phyloP scores from a whole-genome alignment of 176 grass and related monocot species.

The Cenchrus americanus region DNA sequence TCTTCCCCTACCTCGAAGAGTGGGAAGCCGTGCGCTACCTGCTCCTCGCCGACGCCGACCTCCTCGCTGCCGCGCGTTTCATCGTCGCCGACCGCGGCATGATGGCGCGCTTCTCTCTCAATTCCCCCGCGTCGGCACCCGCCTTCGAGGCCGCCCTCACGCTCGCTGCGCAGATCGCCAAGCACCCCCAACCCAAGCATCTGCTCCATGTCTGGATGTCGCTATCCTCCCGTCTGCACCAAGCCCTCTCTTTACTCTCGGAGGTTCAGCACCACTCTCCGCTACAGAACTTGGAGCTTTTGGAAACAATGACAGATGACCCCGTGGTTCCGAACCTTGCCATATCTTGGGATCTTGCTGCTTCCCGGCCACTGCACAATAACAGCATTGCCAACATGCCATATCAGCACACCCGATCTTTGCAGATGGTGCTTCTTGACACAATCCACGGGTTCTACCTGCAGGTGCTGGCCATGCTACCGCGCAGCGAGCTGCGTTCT shows the following conservation, averaged over 20 bases:
- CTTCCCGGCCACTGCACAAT: not conserved
- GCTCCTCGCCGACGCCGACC: slow-evolving; percentile 35
- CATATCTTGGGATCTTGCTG: slow-evolving; percentile 17
- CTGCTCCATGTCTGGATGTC: slow-evolving; percentile 8
- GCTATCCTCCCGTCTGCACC: not conserved
- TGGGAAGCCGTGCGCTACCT: slow-evolving; percentile 43
- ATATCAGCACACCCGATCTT: not conserved
- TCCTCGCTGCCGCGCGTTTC: slow-evolving; percentile 17
- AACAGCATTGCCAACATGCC: not conserved
- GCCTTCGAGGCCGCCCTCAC: slow-evolving; percentile 8
- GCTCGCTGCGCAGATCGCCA: slow-evolving; percentile 16
- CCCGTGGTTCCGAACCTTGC: not conserved
- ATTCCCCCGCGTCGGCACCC: not conserved
- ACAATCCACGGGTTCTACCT: slow-evolving; percentile 37
- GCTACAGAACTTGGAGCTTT: too few species aligned
- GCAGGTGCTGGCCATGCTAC: slow-evolving; percentile 27
- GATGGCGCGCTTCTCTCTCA: not conserved
- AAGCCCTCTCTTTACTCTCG: not conserved
- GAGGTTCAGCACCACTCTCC: too few species aligned
- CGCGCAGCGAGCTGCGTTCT: not conserved
- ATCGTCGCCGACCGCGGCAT: slow-evolving; percentile 36
- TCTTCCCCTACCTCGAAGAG: slow-evolving; percentile 39
- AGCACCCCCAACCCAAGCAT: slow-evolving; percentile 5
- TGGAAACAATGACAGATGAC: not conserved
- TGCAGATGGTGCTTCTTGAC: slow-evolving; percentile 36